phyloP scores from a whole-genome alignment of 2,329 filamentous ascomycete genomes.

The Fusarium sp. region DNA sequence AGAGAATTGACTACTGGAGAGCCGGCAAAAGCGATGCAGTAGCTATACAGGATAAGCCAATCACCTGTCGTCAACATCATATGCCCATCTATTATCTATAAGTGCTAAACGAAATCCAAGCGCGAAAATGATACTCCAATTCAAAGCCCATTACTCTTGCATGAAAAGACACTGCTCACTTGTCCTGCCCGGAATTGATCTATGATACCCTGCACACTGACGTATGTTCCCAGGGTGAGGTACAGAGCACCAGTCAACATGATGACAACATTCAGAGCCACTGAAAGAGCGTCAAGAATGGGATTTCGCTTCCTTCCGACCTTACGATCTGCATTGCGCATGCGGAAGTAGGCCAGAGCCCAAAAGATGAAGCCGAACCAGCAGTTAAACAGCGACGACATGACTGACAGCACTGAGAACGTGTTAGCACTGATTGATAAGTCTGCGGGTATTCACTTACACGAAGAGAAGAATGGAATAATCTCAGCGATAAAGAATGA shows the following conservation, averaged over 20 bases:
- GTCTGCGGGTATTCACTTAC: slow-evolving; percentile 47
- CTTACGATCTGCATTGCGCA: slow-evolving; percentile 69
- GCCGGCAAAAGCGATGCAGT: too few relatives aligned
- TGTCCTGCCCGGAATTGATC: slow-evolving; percentile 71
- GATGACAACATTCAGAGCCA: slow-evolving; percentile 75
- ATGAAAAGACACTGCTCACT: slow-evolving; percentile 79
- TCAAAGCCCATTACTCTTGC: slow-evolving; percentile 72
- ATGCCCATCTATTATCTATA: background rate
- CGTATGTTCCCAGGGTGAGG: slow-evolving; percentile 82
- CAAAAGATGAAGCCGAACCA: slow-evolving; percentile 97
- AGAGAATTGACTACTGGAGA: background rate
- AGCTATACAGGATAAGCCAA: background rate
- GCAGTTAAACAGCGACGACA: slow-evolving; percentile 88
- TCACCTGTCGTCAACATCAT: background rate
- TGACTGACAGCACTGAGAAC: slow-evolving; percentile 65
- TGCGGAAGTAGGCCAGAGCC: slow-evolving; percentile 80
- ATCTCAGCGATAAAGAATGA: slow-evolving; percentile 91
- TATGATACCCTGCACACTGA: slow-evolving; percentile 76
- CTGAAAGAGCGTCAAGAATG: slow-evolving; percentile 60
- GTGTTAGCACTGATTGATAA: background rate
- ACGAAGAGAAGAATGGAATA: slow-evolving; percentile 89
- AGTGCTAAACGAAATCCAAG: background rate
- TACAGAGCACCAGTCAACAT: slow-evolving; percentile 81
- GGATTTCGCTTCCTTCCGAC: slow-evolving; percentile 60
- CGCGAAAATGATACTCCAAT: background rate